Percentiles rank a stretch among this genome's conserved stretches.
Conservation (phyloP, 2,329 filamentous ascomycete species). For the Leptosphaerulina australis region DNA sequence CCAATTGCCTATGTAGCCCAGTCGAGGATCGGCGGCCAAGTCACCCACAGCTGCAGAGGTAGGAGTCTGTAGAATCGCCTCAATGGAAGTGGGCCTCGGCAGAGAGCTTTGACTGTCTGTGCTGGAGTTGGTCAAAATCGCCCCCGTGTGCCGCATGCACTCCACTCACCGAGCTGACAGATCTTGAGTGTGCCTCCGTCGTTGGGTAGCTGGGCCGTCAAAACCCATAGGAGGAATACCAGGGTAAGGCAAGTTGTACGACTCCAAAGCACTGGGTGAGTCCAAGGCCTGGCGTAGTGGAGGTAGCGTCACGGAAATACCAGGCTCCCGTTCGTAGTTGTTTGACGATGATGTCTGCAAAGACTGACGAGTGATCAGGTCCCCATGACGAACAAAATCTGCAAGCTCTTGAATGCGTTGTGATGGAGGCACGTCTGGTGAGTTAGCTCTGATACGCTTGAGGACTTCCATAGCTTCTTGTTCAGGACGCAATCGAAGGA, state of each 20-base stretch:
- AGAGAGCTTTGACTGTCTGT: constrained; percentile 32
- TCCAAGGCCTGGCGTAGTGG: constrained; percentile 39
- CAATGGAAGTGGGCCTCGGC: constrained; percentile 28
- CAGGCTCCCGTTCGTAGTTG: constrained; percentile 12
- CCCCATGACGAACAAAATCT: constrained; percentile 33
- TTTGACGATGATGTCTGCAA: not conserved
- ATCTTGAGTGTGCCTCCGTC: constrained; percentile 35
- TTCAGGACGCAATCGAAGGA: constrained; percentile 37
- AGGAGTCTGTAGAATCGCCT: constrained; percentile 26
- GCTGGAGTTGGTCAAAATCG: constrained; percentile 40
- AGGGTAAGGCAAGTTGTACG: constrained; percentile 24
- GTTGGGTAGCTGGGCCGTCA: constrained; percentile 32
- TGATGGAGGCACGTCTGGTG: constrained; percentile 24
- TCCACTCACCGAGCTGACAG: constrained; percentile 36
- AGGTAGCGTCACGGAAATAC: constrained; percentile 31
- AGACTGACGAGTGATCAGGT: constrained; percentile 15
- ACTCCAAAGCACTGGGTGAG: constrained; percentile 20
- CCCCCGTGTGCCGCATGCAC: constrained; percentile 6
- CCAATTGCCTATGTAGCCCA: constrained; percentile 30
- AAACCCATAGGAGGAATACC: constrained; percentile 24
- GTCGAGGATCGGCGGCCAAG: constrained; percentile 25
- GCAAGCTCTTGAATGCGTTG: constrained; percentile 38
- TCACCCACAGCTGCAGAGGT: constrained; percentile 13
- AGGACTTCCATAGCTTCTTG: constrained; percentile 40
- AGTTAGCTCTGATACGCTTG: constrained; percentile 31